A percentile compares a stretch with the other conserved stretches of the same genome.
Conservation (phyloP, 768 basidiomycete species). For the Rhizopogon roseolus region DNA sequence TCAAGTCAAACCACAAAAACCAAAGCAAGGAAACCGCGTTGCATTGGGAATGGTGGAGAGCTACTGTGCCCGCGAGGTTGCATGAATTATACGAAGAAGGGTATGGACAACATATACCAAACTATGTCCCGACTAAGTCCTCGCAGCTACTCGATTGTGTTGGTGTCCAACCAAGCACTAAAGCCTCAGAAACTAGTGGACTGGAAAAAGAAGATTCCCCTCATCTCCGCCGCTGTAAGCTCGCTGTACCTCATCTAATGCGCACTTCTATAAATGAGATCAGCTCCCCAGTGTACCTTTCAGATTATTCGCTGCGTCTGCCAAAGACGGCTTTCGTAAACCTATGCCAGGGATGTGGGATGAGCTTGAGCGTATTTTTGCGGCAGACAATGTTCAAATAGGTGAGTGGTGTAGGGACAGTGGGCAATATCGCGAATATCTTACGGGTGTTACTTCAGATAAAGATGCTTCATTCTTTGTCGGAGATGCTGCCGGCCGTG, state of each 20-base stretch:
- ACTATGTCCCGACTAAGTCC: background rate
- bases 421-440: background rate
- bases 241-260: background rate
- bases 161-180: slow-evolving; percentile 79
- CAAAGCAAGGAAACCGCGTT: slow-evolving; percentile 32
- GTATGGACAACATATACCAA: slow-evolving; percentile 31
- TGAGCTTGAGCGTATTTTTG: slow-evolving; percentile 60
- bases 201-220: slow-evolving; percentile 76
- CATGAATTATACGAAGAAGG: slow-evolving; percentile 55
- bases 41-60: slow-evolving; percentile 66
- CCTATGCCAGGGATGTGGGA: slow-evolving; percentile 88
- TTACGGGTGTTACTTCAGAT: slow-evolving; percentile 41
- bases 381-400: slow-evolving; percentile 52
- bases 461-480: slow-evolving; percentile 67
- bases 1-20: slow-evolving; percentile 38
- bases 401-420: slow-evolving; percentile 36
- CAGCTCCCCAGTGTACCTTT: slow-evolving; percentile 77
- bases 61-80: slow-evolving; percentile 57
- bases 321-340: slow-evolving; percentile 74
- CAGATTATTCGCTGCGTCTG: slow-evolving; percentile 71
- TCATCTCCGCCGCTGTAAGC: slow-evolving; percentile 60
- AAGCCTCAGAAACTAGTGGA: slow-evolving; percentile 41
- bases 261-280: background rate
- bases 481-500: slow-evolving; percentile 86
- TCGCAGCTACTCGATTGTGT: slow-evolving; percentile 60